These are phyloP conservation scores for Arthroderma uncinatum DNA, from an alignment of 2,329 filamentous ascomycete species.

Conservation along the genomic window DNA sequence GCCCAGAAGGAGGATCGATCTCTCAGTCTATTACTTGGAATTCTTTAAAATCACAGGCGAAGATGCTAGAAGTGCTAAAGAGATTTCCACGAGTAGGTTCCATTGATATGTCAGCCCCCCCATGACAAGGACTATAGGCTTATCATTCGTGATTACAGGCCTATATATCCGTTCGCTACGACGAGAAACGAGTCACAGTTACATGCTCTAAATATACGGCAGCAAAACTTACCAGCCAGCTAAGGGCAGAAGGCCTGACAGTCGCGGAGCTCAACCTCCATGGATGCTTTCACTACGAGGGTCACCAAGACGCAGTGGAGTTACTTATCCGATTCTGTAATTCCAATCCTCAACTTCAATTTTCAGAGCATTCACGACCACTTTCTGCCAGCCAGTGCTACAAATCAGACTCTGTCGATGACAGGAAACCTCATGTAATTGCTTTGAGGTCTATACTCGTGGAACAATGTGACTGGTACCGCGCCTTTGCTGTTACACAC, in stretches of 20 bases:
- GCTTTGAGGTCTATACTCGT: constrained; percentile 28
- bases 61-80: constrained; percentile 16
- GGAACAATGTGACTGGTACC: constrained; percentile 27
- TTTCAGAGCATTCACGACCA: constrained; percentile 24
- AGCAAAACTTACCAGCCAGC: constrained; percentile 15
- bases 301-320: constrained; percentile 13
- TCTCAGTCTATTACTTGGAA: constrained; percentile 17
- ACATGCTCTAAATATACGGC: constrained; percentile 19
- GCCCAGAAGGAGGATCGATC: constrained; percentile 16
- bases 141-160: constrained; percentile 17
- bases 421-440: constrained; percentile 21
- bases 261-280: constrained; percentile 23
- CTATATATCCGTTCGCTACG: constrained; percentile 31
- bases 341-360: constrained; percentile 21
- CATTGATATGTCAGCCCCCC: background rate
- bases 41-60: constrained; percentile 14
- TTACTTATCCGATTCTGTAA: constrained; percentile 22
- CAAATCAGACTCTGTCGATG: constrained; percentile 15
- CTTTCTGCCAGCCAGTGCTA: constrained; percentile 16
- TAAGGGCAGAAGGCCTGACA: constrained; percentile 21
- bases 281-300: constrained; percentile 26
- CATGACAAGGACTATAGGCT: background rate
- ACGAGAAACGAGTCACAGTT: constrained; percentile 30
- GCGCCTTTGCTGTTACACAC: constrained; percentile 20
- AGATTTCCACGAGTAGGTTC: constrained; percentile 14